A percentile compares a stretch with the other conserved stretches of the same genome.
phyloP scores from a whole-genome alignment of 345 rosid species.

The Eutrema japonicum region DNA sequence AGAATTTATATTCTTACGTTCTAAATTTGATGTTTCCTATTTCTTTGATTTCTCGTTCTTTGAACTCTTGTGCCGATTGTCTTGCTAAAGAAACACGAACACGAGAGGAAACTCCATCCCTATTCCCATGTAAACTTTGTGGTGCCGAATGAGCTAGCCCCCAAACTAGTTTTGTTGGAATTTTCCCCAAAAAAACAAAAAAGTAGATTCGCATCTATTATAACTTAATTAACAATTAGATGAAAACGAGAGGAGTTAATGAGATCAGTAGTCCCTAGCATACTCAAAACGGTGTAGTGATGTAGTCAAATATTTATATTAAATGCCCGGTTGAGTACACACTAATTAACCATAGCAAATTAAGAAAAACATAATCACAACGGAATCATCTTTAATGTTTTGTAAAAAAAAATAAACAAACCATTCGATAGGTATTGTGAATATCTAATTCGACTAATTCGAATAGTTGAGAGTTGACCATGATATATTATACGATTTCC shows the following conservation, averaged over 20 bases:
- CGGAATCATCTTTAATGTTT: constrained; percentile 6
- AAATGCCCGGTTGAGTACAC: constrained; percentile 13
- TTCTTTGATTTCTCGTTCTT: too few relatives aligned
- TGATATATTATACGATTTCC: constrained; percentile 4
- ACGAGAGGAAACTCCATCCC: too few relatives aligned
- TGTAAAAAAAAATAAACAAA: neutral
- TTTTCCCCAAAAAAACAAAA: too few relatives aligned
- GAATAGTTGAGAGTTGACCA: constrained; percentile 25
- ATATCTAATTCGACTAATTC: constrained; percentile 7
- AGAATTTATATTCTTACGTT: too few relatives aligned
- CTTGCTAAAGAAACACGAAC: too few relatives aligned
- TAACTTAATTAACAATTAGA: neutral
- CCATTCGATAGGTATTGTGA: neutral
- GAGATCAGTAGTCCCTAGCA: constrained; percentile 5
- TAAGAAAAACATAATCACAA: constrained; percentile 2
- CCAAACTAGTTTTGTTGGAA: too few relatives aligned
- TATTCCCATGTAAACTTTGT: too few relatives aligned
- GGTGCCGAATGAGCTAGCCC: too few relatives aligned
- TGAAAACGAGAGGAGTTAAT: neutral
- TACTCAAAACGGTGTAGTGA: constrained; percentile 6
- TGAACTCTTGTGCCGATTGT: too few relatives aligned
- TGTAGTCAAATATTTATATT: constrained; percentile 19
- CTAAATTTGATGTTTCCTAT: too few relatives aligned
- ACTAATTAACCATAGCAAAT: constrained; percentile 18
- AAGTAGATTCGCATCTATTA: neutral